Conservation (phyloP, 345 rosid species). For the Eucalyptus lansdowneana region DNA sequence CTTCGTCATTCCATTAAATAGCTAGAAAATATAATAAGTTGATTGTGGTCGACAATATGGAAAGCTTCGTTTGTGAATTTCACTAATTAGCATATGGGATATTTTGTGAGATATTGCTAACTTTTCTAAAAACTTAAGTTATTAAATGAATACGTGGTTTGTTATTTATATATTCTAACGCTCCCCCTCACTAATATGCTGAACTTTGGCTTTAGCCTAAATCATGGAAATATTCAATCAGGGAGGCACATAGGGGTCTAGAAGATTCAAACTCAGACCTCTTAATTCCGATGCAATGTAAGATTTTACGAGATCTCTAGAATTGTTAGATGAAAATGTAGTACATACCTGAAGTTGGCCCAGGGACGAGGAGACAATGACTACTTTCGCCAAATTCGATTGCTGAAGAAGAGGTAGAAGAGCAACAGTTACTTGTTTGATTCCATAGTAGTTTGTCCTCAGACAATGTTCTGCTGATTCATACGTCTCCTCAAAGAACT, state of each 20-base stretch:
- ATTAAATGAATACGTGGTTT: no score
- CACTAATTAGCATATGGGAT: background rate
- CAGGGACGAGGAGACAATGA: conserved; percentile 2
- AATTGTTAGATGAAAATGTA: no score
- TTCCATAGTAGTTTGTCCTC: conserved; percentile 7
- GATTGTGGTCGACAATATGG: background rate
- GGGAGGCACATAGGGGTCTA: no score
- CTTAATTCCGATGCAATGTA: no score
- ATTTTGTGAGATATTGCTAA: no score
- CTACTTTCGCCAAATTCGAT: background rate
- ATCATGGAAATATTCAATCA: no score
- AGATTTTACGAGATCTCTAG: no score
- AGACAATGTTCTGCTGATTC: conserved; percentile 1
- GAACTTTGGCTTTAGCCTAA: no score
- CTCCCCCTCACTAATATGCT: no score
- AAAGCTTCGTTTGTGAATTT: background rate
- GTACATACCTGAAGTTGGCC: background rate
- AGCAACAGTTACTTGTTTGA: background rate
- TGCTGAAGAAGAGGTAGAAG: conserved; percentile 1
- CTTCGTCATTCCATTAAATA: background rate
- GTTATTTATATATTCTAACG: no score
- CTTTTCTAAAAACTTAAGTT: no score
- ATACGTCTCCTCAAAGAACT: background rate
- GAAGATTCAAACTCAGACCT: no score
- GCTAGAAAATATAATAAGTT: background rate